A percentile compares a stretch with the other conserved stretches of the same genome.
Conservation (phyloP, 2,329 filamentous ascomycete species). For the Diaporthe batatas region DNA sequence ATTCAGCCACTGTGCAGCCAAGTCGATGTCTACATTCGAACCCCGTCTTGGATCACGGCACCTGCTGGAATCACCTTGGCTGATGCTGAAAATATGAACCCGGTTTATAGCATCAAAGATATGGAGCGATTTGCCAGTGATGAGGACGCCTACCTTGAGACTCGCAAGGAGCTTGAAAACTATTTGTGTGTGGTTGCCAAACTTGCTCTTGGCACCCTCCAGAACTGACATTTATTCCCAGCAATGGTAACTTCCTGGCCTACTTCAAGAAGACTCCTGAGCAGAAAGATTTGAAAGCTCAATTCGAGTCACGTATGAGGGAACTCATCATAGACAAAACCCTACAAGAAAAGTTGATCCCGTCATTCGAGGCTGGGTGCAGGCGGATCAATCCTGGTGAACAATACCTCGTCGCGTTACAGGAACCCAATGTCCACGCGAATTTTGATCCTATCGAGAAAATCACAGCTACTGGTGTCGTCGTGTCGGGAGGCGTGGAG, state of each 20-base stretch:
- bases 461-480: neutral
- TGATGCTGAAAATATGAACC: neutral
- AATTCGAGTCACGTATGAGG: conserved; percentile 2
- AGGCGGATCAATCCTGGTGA: conserved; percentile 53
- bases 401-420: conserved; percentile 56
- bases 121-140: neutral
- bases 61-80: neutral
- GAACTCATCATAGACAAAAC: conserved; percentile 11
- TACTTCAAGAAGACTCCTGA: conserved; percentile 9
- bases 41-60: conserved; percentile 14
- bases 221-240: neutral
- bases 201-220: neutral
- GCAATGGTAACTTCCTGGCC: conserved; percentile 6
- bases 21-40: conserved; percentile 6
- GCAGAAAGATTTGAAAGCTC: neutral
- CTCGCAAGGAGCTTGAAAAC: neutral
- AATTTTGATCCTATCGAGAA: neutral
- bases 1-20: conserved; percentile 35
- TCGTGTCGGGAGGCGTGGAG: neutral
- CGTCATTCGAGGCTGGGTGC: conserved; percentile 45
- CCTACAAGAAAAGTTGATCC: conserved; percentile 44
- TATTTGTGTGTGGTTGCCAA: neutral
- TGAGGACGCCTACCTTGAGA: conserved; percentile 5
- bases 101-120: neutral
- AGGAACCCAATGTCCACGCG: conserved; percentile 52